Evolutionary conservation across 2,329 filamentous ascomycete genomes (phyloP).

Genomic region (Blastomyces percursus): DNA sequence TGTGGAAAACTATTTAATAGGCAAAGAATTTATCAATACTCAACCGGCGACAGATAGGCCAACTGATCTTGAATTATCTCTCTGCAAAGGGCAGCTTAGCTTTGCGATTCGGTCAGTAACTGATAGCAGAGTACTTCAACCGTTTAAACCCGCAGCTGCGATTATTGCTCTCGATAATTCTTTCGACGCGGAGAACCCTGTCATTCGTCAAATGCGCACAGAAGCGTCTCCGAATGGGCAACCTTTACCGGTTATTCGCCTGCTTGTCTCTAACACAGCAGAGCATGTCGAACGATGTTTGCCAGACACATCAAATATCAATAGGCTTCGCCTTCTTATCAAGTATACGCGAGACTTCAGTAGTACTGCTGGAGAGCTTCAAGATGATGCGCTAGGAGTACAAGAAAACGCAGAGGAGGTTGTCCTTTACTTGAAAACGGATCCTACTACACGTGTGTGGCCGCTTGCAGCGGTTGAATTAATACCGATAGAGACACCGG

Average conservation of each 20-base stretch:
- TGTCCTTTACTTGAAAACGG: slow-evolving; percentile 23
- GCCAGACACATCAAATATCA: slow-evolving; percentile 25
- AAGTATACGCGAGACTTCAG: slow-evolving; percentile 25
- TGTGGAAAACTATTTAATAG: slow-evolving; percentile 33
- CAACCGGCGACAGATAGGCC: slow-evolving; percentile 20
- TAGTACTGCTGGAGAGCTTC: slow-evolving; percentile 31
- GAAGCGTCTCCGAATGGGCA: slow-evolving; percentile 20
- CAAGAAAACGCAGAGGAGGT: slow-evolving; percentile 33
- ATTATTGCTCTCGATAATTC: slow-evolving; percentile 37
- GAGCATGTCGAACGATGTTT: slow-evolving; percentile 38
- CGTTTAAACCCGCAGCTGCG: slow-evolving; percentile 27
- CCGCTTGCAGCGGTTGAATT: slow-evolving; percentile 28
- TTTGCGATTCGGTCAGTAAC: slow-evolving; percentile 26
- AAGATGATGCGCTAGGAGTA: slow-evolving; percentile 32
- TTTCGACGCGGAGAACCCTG: slow-evolving; percentile 30
- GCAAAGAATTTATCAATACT: slow-evolving; percentile 26
- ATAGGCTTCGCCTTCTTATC: slow-evolving; percentile 26
- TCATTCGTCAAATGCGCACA: slow-evolving; percentile 7
- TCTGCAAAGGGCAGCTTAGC: slow-evolving; percentile 27
- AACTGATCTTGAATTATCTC: slow-evolving; percentile 27
- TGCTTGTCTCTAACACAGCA: slow-evolving; percentile 36
- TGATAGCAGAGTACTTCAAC: slow-evolving; percentile 23
- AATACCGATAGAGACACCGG: slow-evolving; percentile 24
- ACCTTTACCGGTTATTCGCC: slow-evolving; percentile 34
- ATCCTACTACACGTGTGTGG: slow-evolving; percentile 30